phyloP scores from a whole-genome alignment of 352 stramenopile species.

The Phytopythium chamaehyphon region DNA sequence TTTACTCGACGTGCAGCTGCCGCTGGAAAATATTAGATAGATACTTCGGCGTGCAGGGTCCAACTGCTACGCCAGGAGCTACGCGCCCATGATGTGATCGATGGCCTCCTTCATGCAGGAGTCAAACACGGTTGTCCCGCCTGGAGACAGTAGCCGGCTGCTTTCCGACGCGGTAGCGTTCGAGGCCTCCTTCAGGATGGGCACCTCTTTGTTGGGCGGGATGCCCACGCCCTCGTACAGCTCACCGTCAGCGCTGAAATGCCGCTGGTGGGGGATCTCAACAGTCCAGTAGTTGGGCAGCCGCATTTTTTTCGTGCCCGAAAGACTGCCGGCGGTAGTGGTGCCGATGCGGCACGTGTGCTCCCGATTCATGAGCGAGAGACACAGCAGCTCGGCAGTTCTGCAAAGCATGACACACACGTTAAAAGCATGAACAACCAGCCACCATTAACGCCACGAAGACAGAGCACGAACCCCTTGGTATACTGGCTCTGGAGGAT shows the following conservation, averaged over 20 bases:
- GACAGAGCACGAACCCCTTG: slow-evolving; percentile 51
- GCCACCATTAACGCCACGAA: background rate
- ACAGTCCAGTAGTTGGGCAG: slow-evolving; percentile 83
- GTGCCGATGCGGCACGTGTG: slow-evolving; percentile 59
- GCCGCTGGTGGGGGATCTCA: slow-evolving; percentile 72
- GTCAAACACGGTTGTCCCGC: slow-evolving; percentile 30
- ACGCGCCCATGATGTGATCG: slow-evolving; percentile 65
- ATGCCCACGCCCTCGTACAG: slow-evolving; percentile 64
- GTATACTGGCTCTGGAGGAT: slow-evolving; percentile 76
- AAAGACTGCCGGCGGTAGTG: slow-evolving; percentile 56
- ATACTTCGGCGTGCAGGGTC: background rate
- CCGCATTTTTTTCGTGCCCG: slow-evolving; percentile 54
- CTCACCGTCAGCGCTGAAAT: slow-evolving; percentile 56
- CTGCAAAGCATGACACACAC: slow-evolving; percentile 11
- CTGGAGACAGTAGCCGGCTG: slow-evolving; percentile 1
- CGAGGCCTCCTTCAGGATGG: slow-evolving; percentile 10
- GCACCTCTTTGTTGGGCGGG: slow-evolving; percentile 40
- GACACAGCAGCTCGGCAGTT: slow-evolving; percentile 63
- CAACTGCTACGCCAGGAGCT: slow-evolving; percentile 2
- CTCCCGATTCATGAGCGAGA: slow-evolving; percentile 61
- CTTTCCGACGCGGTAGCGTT: background rate
- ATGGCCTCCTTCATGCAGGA: slow-evolving; percentile 65
- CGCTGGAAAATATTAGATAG: slow-evolving; percentile 4
- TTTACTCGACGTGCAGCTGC: background rate
- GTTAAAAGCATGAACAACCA: background rate